Evolutionary conservation across 306 rosid species (phyloP), one percentile per base, ranked within the genome.

Genomic region (Sechiopsis laciniata): DNA sequence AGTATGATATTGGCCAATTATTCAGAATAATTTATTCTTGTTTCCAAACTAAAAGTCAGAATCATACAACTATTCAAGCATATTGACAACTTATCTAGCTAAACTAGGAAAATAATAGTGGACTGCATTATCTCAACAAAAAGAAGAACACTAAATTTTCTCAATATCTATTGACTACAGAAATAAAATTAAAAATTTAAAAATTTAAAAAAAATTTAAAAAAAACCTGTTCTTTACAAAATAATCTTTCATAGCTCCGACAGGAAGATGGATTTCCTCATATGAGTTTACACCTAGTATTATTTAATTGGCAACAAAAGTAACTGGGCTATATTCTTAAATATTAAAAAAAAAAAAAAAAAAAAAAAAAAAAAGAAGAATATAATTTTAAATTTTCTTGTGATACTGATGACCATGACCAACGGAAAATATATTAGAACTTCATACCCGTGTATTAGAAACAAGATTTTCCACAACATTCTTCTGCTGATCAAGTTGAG

Each of bases 401-500:
- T 55, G 55, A 16, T n/a, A n/a, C n/a, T n/a, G n/a, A n/a, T n/a
- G n/a, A n/a, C n/a, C n/a, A n/a, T 54, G n/a, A 13, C 2, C 42
- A 52, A 71, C 32, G 17, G 16, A 29, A 22, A 46, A 22, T 50
- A 68, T 7, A 68, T 7, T 2, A 22, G 42, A 68, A 68, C 57
- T 13, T 45, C 72, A 68, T 80, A 93, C 98, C 84, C 93, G 87
- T 42, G 98, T 93, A 73, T 93, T 93, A 54, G 97, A 82, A 75
- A 93, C 96, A 79, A 93, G 98, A 84, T 82, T 93, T 16, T 93
- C 98, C 72, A 93, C 98, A 75, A 93, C 98, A 77, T 79, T 22
- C 85, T 93, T 90, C 79, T 93, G 98, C 76, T 93, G 98, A 87
- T 93, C 98, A 71, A 93, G 97, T 85, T 93, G 98, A 80, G 85